These are phyloP conservation scores for Pichia ethanolica DNA, from an alignment of 805 yeast genomes.

Conservation along the genomic window DNA sequence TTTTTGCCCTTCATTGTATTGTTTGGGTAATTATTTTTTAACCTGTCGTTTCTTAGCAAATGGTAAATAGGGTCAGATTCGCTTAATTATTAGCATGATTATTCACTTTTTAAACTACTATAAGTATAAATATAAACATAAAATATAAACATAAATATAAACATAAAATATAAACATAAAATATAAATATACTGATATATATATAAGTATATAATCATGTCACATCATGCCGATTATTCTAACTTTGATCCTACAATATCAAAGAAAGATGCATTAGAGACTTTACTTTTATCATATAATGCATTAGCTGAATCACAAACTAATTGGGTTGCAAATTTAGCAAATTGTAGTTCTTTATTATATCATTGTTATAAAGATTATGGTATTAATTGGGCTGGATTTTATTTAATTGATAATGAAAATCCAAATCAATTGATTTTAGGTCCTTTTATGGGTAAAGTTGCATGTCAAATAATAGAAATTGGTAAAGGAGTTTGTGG, in stretches of 20 bases:
- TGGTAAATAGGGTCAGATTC: too few species aligned
- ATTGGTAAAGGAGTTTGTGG: slow-evolving; percentile 93
- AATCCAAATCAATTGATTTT: slow-evolving; percentile 45
- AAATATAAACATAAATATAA: too few species aligned
- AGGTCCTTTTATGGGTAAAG: slow-evolving; percentile 96
- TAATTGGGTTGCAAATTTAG: slow-evolving; percentile 85
- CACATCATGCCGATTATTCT: slow-evolving; percentile 71
- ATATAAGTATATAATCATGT: not conserved
- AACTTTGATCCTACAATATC: slow-evolving; percentile 34
- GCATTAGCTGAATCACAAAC: slow-evolving; percentile 56
- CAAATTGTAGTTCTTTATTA: slow-evolving; percentile 78
- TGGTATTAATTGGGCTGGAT: slow-evolving; percentile 87
- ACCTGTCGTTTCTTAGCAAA: too few species aligned
- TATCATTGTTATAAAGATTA: slow-evolving; percentile 78
- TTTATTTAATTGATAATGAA: slow-evolving; percentile 51
- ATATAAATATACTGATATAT: too few species aligned
- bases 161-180: too few species aligned
- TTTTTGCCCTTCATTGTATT: too few species aligned
- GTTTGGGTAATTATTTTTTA: too few species aligned
- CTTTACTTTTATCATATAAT: slow-evolving; percentile 50
- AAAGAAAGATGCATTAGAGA: slow-evolving; percentile 51
- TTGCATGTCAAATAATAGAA: slow-evolving; percentile 80
- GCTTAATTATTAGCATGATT: too few species aligned
- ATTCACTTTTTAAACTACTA: too few species aligned
- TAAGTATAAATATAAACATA: too few species aligned